Evolutionary conservation across 805 yeast genomes (phyloP).

Genomic region (Barnettozyma californica): DNA sequence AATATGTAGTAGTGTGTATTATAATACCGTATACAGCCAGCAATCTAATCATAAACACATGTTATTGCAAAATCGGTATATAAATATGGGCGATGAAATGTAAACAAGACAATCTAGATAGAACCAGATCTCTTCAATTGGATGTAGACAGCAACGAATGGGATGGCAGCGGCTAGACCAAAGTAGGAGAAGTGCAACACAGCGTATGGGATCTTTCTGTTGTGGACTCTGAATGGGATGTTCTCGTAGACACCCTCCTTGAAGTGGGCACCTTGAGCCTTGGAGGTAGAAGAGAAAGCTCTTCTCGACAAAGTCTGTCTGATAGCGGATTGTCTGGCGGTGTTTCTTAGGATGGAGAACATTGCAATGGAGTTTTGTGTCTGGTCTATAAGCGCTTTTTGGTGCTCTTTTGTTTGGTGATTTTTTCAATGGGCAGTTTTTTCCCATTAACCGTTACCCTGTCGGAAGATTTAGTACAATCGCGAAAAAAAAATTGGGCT

Average conservation of each 20-base stretch:
- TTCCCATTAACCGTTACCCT: constrained; percentile 4
- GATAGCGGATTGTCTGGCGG: constrained; percentile 28
- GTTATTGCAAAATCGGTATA: constrained; percentile 2
- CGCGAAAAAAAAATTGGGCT: background rate
- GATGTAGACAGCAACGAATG: constrained; percentile 73
- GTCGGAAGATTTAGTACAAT: background rate
- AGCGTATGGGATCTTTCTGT: constrained; percentile 86
- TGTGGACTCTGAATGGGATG: constrained; percentile 90
- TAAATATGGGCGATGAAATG: background rate
- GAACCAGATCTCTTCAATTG: constrained; percentile 86
- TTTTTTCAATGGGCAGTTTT: background rate
- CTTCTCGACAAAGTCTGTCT: constrained; percentile 31
- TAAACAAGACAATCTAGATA: constrained; percentile 24
- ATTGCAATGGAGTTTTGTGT: background rate
- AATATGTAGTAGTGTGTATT: no score
- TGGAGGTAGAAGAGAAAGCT: constrained; percentile 52
- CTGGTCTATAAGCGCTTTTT: background rate
- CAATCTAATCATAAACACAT: constrained; percentile 5
- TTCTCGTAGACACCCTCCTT: constrained; percentile 86
- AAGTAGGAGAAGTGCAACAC: constrained; percentile 76
- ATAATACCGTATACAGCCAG: background rate
- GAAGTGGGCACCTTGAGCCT: constrained; percentile 42
- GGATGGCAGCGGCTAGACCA: constrained; percentile 65
- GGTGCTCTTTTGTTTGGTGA: background rate
- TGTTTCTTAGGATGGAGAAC: constrained; percentile 20